phyloP scores from a whole-genome alignment of 352 stramenopile genomes.

The Phytophthora pseudosyringae region DNA sequence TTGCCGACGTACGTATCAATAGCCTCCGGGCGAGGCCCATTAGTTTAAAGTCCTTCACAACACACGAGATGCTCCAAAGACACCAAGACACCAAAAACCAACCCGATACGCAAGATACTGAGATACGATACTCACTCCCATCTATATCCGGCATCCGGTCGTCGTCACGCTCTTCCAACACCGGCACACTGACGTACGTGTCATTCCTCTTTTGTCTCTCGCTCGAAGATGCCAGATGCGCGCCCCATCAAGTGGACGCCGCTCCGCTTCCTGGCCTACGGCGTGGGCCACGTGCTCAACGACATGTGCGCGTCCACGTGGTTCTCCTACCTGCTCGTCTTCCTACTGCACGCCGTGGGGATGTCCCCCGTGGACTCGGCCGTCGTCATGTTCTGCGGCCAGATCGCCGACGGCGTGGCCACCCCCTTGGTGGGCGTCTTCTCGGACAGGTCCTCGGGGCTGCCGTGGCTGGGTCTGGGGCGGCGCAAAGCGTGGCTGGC shows the following conservation, averaged over 20 bases:
- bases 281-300: slow-evolving; percentile 86
- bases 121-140: neutral
- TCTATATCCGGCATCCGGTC: slow-evolving; percentile 1
- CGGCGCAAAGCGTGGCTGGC: slow-evolving; percentile 81
- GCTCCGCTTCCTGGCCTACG: slow-evolving; percentile 71
- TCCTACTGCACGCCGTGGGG: slow-evolving; percentile 64
- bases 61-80: no score
- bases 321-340: slow-evolving; percentile 90
- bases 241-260: slow-evolving; percentile 54
- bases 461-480: slow-evolving; percentile 69
- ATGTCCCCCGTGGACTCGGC: slow-evolving; percentile 81
- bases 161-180: slow-evolving; percentile 17
- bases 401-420: slow-evolving; percentile 82
- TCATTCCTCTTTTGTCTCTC: slow-evolving; percentile 9
- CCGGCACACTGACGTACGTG: slow-evolving; percentile 13
- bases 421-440: slow-evolving; percentile 83
- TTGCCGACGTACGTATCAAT: no score
- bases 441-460: slow-evolving; percentile 68
- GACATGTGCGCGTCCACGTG: slow-evolving; percentile 90
- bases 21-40: no score
- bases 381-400: slow-evolving; percentile 87
- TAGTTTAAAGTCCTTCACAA: no score
- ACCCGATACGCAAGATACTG: no score
- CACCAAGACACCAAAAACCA: no score
- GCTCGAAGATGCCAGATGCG: neutral